Percentiles rank a stretch among this genome's conserved stretches.
Evolutionary conservation across 164 flowering plant species (phyloP).

Genomic region (Pachysandra terminalis): DNA sequence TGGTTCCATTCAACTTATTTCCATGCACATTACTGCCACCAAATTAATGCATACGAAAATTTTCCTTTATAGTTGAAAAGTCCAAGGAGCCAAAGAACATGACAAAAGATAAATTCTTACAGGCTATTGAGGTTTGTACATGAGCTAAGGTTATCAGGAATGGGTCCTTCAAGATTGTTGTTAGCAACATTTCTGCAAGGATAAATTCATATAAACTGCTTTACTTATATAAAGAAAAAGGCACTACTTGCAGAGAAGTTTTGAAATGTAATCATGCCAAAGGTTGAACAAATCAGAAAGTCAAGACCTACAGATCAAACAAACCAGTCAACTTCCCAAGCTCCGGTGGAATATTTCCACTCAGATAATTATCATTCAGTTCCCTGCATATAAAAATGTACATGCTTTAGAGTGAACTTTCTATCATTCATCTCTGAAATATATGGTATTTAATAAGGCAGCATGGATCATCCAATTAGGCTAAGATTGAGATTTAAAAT

Average conservation of each 20-base stretch:
- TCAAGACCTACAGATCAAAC: slow-evolving; percentile 75
- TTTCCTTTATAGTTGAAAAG: background rate
- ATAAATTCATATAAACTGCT: background rate
- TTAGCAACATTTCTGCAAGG: slow-evolving; percentile 79
- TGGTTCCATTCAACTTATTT: slow-evolving; percentile 75
- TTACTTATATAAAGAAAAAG: background rate
- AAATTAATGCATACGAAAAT: slow-evolving; percentile 7
- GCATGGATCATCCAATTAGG: background rate
- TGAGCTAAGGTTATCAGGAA: slow-evolving; percentile 85
- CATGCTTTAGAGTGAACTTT: background rate
- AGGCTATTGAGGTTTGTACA: slow-evolving; percentile 89
- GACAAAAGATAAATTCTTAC: slow-evolving; percentile 36
- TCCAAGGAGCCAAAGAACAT: background rate
- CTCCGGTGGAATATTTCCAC: slow-evolving; percentile 85
- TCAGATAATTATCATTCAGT: slow-evolving; percentile 74
- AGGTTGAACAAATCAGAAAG: background rate
- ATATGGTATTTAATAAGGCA: too few species aligned
- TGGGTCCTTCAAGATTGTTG: slow-evolving; percentile 84
- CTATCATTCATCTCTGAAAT: too few species aligned
- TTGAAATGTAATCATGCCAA: background rate
- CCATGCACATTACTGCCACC: slow-evolving; percentile 65
- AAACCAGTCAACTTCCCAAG: slow-evolving; percentile 90
- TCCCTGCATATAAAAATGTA: slow-evolving; percentile 44
- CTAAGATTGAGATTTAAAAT: background rate
- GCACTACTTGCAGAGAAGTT: background rate